Conservation (phyloP, 306 rosid genomes). For the Ceratonia siliqua region DNA sequence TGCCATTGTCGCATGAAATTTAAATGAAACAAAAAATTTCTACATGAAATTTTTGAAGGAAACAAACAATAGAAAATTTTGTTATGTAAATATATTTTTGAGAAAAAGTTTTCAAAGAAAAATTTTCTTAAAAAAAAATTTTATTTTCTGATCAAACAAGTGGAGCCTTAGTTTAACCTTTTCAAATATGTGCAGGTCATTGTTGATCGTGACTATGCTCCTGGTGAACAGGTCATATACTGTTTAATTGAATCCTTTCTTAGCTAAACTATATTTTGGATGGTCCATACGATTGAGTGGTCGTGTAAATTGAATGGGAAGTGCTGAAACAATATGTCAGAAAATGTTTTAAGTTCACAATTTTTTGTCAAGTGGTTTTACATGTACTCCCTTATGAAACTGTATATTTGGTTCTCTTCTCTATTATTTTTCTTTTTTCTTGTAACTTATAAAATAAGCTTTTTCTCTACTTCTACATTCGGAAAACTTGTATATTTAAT, state of each 20-base stretch:
- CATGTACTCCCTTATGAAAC: neutral
- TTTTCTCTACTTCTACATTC: neutral
- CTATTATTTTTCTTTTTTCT: neutral
- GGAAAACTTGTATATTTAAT: conserved; percentile 23
- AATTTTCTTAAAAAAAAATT: no score
- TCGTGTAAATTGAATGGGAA: neutral
- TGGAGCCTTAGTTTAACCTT: conserved; percentile 14
- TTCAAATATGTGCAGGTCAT: conserved; percentile 53
- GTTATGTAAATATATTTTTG: no score
- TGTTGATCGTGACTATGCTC: conserved; percentile 68
- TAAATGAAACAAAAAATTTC: no score
- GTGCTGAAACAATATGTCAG: neutral
- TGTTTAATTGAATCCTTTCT: conserved; percentile 18
- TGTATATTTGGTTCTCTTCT: neutral
- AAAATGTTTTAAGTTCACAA: neutral
- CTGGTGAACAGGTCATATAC: conserved; percentile 70
- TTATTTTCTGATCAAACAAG: no score
- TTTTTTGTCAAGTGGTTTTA: neutral
- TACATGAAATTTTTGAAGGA: no score
- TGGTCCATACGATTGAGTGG: neutral
- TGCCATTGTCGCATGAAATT: no score
- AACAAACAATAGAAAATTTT: no score
- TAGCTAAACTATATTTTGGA: neutral
- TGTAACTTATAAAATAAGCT: neutral
- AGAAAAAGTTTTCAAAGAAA: no score